Evolutionary conservation across 1,284 basidiomycete species (phyloP).

Genomic region (Papiliotrema fonsecae): DNA sequence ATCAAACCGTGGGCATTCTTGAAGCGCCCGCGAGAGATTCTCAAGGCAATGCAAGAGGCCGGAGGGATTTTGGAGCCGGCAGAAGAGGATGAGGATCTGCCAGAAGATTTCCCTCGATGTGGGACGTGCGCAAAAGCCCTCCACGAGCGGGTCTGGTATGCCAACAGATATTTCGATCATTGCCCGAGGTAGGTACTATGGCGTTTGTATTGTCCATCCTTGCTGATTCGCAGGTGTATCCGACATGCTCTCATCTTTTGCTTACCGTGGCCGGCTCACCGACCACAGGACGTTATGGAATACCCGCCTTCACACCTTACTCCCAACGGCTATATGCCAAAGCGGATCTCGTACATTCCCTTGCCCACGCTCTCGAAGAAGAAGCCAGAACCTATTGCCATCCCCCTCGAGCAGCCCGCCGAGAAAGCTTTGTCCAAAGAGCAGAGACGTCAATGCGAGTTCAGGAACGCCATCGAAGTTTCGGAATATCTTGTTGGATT

Average conservation of each 20-base stretch:
- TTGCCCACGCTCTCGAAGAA: slow-evolving; percentile 34
- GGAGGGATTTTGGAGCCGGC: not conserved
- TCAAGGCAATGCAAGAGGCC: slow-evolving; percentile 2
- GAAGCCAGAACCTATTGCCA: slow-evolving; percentile 16
- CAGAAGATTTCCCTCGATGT: slow-evolving; percentile 30
- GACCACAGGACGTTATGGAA: slow-evolving; percentile 23
- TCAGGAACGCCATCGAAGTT: slow-evolving; percentile 15
- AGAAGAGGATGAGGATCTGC: slow-evolving; percentile 16
- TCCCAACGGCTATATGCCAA: slow-evolving; percentile 25
- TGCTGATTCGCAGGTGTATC: slow-evolving; percentile 26
- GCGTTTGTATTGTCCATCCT: not conserved
- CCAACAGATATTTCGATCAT: slow-evolving; percentile 32
- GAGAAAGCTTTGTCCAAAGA: slow-evolving; percentile 11
- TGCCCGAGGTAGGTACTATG: slow-evolving; percentile 25
- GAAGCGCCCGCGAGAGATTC: slow-evolving; percentile 12
- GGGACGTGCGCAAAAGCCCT: slow-evolving; percentile 35
- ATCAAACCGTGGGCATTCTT: slow-evolving; percentile 26
- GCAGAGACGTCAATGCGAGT: slow-evolving; percentile 12
- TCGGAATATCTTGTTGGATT: slow-evolving; percentile 25
- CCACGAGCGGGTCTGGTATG: slow-evolving; percentile 35
- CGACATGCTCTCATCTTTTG: slow-evolving; percentile 42
- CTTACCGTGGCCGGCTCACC: slow-evolving; percentile 39
- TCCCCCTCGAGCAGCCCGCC: slow-evolving; percentile 2
- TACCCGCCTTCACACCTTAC: slow-evolving; percentile 37
- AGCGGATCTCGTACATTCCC: slow-evolving; percentile 25